Base-by-base conservation (phyloP, 129 eudicot species). In the Cynara cardunculus region DNA sequence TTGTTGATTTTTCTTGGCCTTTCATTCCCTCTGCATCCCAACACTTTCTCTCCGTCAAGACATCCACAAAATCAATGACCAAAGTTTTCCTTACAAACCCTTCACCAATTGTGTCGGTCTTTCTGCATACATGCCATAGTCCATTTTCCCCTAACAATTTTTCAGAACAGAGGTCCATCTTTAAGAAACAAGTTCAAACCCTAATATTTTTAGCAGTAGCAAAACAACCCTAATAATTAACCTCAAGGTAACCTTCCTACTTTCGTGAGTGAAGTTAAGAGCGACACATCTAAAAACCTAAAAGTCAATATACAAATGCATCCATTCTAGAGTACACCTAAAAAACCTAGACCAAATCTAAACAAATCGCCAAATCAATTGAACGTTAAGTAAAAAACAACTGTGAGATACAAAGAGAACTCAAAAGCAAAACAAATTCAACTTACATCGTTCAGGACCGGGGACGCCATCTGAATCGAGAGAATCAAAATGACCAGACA, bases 381-480 rank as follows among this genome's bases (percentile, higher is more conserved):
- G 8, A 56, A 56, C 65, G 2, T 53, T 18, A 18, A 56, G 24
- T n/a, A 56, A 2, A 61, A 61, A 19, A 61, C 24, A 59, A 19
- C 14, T 14, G 5, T 22, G 1, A 24, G 10, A 64, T 11, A 67
- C 10, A 80, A 24, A 39, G 4, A 14, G 8, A 53, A 69, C 6
- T 3, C 44, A 72, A 49, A 76, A 44, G 10, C 3, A 49, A 21
- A 18, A 34, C 4, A 37, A 18, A 19, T 1, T 8, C 61, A 25
- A 80, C 94, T 83, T 7, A 94, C 99, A 94, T 85, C 97, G 87
- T 86, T 90, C 97, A 21, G 97, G 93, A 44, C 99, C 99, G 4
- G 99, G 99, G 11, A 94, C 99, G 68, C 90, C 90, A 13, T 89
- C 96, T 16, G 96, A 92, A 64, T 87, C 91, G 25, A 94, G 97